Evolutionary conservation across 305 asterid genomes (phyloP).

Genomic region (Fraxinus sp.): DNA sequence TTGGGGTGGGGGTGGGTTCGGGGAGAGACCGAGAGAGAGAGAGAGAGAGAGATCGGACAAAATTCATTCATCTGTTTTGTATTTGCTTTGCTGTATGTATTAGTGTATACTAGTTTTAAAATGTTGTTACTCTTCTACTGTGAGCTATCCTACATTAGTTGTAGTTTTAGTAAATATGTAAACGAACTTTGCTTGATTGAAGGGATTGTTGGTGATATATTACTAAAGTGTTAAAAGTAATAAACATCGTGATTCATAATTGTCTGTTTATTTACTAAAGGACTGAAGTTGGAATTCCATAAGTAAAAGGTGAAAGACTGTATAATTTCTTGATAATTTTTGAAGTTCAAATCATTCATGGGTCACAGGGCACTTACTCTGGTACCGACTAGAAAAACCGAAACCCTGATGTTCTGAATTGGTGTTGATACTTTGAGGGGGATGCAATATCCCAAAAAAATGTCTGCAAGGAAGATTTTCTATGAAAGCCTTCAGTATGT

Average conservation of each 20-base stretch:
- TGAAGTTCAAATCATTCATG: neutral
- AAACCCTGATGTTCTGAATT: neutral
- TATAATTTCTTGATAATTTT: neutral
- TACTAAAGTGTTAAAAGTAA: neutral
- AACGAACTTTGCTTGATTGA: constrained; percentile 10
- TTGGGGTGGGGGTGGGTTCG: neutral
- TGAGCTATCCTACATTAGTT: neutral
- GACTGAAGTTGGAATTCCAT: neutral
- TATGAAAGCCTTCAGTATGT: neutral
- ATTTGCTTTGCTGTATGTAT: neutral
- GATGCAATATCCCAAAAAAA: neutral
- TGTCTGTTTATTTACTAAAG: neutral
- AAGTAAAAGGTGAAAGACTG: neutral
- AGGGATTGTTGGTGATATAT: neutral
- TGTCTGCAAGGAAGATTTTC: neutral
- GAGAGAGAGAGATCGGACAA: constrained; percentile 1
- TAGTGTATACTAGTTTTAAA: neutral
- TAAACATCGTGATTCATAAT: neutral
- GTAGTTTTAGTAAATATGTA: neutral
- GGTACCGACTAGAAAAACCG: neutral
- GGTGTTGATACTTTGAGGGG: neutral
- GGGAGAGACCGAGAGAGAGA: neutral
- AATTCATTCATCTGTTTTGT: neutral
- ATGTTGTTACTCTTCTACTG: neutral
- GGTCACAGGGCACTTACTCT: neutral